Evolutionary conservation across 495 filamentous ascomycete species (phyloP).

Genomic region (Glonium stellatum): DNA sequence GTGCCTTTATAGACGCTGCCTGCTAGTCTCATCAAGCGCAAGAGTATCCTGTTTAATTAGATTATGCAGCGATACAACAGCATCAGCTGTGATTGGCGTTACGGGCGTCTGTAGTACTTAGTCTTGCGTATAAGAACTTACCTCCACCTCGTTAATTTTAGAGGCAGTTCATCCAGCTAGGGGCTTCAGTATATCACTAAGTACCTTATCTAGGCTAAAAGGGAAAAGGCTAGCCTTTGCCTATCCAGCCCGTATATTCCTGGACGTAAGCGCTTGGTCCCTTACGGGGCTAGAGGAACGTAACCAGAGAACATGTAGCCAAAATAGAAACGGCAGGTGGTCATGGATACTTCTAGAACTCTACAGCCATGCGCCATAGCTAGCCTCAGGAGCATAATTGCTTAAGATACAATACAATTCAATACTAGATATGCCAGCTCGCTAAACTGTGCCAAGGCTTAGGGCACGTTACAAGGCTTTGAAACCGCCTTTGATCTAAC

Average conservation of each 20-base stretch:
- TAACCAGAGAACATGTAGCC: too few relatives aligned
- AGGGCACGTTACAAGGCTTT: too few relatives aligned
- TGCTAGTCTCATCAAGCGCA: neutral
- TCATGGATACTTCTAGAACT: too few relatives aligned
- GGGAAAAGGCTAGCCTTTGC: neutral
- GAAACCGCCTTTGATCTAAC: too few relatives aligned
- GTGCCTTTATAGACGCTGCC: neutral
- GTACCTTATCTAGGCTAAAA: neutral
- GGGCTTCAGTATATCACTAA: neutral
- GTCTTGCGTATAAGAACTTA: neutral
- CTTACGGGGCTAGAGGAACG: conserved; percentile 5
- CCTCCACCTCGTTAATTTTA: neutral
- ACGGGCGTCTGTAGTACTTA: neutral
- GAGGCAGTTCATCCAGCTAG: neutral
- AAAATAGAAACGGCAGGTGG: too few relatives aligned
- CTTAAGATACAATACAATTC: too few relatives aligned
- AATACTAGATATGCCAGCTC: too few relatives aligned
- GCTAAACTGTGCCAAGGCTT: too few relatives aligned
- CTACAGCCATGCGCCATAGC: too few relatives aligned
- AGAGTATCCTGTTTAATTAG: neutral
- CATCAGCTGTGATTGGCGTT: neutral
- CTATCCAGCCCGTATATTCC: neutral
- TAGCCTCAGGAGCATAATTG: too few relatives aligned
- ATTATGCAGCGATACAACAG: neutral
- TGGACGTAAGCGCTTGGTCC: neutral